phyloP scores from a whole-genome alignment of 257 asterid genomes.

The Osmanthus fragrans region DNA sequence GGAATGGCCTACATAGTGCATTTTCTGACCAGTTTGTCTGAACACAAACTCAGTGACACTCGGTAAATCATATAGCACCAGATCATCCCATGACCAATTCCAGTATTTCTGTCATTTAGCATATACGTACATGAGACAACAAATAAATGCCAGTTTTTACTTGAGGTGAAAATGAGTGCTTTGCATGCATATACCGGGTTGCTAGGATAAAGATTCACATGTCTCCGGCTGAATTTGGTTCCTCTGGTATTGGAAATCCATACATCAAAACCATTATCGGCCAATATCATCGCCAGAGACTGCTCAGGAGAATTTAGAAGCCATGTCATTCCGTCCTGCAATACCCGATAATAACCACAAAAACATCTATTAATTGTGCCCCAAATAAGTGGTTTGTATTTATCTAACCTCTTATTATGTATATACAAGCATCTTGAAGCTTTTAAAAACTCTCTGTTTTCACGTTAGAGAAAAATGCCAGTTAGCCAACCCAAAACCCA shows the following conservation, averaged over 20 bases:
- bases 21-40: conserved; percentile 54
- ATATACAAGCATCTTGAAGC: not conserved
- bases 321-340: conserved; percentile 86
- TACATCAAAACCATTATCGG: conserved; percentile 76
- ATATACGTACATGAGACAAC: not conserved
- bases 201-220: conserved; percentile 48
- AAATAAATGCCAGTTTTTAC: no score
- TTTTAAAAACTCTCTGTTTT: not conserved
- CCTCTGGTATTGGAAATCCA: conserved; percentile 87
- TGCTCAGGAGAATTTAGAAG: conserved; percentile 62
- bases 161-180: no score
- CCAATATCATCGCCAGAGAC: conserved; percentile 65
- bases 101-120: conserved; percentile 45
- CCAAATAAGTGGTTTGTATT: no score
- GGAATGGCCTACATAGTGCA: conserved; percentile 68
- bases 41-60: conserved; percentile 44
- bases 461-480: not conserved
- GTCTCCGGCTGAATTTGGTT: conserved; percentile 68
- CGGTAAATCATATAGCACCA: conserved; percentile 57
- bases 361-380: no score
- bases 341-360: not conserved
- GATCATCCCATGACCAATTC: conserved; percentile 86
- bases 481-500: not conserved
- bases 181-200: conserved; percentile 35
- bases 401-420: no score